Conservation (phyloP, 306 rosid species). For the Echinosophora koreensis region DNA sequence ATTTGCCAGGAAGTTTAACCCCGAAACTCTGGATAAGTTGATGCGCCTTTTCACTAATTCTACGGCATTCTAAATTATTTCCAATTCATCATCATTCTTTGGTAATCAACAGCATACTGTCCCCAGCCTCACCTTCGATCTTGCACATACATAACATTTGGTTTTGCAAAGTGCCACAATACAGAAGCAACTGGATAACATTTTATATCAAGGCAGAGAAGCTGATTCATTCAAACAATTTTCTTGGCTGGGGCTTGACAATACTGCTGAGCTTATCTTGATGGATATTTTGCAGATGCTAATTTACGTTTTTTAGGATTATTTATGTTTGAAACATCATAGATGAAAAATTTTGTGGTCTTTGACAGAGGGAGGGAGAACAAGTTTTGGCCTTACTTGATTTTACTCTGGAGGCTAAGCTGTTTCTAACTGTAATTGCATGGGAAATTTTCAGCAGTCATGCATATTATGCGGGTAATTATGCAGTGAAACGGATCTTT, state of each 20-base stretch:
- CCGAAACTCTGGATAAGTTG: conserved; percentile 44
- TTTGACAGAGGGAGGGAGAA: background rate
- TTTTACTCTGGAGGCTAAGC: background rate
- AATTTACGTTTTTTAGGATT: background rate
- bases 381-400: conserved; percentile 4
- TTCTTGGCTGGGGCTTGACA: conserved; percentile 7
- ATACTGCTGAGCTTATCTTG: background rate
- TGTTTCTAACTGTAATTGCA: background rate
- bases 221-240: conserved; percentile 8
- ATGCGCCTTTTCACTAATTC: conserved; percentile 35
- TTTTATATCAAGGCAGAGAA: background rate
- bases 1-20: conserved; percentile 55
- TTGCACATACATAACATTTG: conserved; percentile 41
- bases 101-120: background rate
- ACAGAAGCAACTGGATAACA: conserved; percentile 10
- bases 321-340: background rate
- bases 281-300: background rate
- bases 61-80: conserved; percentile 18
- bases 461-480: background rate
- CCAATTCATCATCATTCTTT: conserved; percentile 22
- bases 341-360: background rate
- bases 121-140: conserved; percentile 13
- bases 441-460: background rate
- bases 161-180: conserved; percentile 5
- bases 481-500: background rate